phyloP scores from a whole-genome alignment of 257 asterid species.

The Marsdenia floribunda region DNA sequence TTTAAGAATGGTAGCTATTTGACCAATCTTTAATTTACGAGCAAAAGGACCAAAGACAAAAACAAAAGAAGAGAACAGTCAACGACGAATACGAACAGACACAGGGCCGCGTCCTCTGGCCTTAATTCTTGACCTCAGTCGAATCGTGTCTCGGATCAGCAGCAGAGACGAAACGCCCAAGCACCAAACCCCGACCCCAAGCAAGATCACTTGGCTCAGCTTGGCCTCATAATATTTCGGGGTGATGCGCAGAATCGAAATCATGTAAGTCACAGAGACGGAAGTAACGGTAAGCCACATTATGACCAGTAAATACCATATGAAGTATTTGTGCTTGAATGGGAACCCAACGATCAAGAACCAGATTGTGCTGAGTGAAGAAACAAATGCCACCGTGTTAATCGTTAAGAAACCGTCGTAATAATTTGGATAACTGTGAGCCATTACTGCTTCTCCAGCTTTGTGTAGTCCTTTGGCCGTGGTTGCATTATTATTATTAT shows the following conservation, averaged over 20 bases:
- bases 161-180: not conserved
- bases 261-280: not conserved
- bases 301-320: conserved; percentile 50
- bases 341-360: conserved; percentile 58
- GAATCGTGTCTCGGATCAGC: not conserved
- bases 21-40: too few relatives aligned
- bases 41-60: too few relatives aligned
- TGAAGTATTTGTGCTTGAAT: conserved; percentile 28
- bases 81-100: too few relatives aligned
- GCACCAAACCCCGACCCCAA: not conserved
- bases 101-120: too few relatives aligned
- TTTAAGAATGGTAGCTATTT: too few relatives aligned
- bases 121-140: not conserved
- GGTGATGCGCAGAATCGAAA: not conserved
- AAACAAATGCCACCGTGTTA: conserved; percentile 43
- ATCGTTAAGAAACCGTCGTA: conserved; percentile 26
- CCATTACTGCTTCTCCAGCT: conserved; percentile 50
- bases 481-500: too few relatives aligned
- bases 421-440: conserved; percentile 20
- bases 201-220: not conserved
- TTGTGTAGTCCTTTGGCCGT: not conserved
- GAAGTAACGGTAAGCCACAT: conserved; percentile 49
- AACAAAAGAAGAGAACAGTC: too few relatives aligned
- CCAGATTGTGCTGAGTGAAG: conserved; percentile 49
- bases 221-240: not conserved